Base-by-base conservation (phyloP, 176 grass and related monocot genomes). In the Otatea glauca region DNA sequence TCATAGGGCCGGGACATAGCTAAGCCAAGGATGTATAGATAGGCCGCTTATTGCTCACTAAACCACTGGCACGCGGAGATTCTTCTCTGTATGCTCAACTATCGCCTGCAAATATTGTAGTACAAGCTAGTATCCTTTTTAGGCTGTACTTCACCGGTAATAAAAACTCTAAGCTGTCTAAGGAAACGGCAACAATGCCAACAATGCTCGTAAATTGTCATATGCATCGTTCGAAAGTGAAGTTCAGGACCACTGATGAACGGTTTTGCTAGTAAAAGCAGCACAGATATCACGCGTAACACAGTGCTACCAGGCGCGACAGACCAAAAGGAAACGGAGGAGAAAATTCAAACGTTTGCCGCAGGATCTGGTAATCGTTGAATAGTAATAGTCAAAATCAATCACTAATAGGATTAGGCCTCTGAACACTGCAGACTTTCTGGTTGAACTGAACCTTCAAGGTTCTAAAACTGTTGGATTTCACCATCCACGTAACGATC, bases 1-100 rank as follows among this genome's bases (percentile, higher is more conserved):
- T 14, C 62, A 35, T 65, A 4, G 62, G 60, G 2, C 27, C 2
- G 14, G 62, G 62, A 65, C 62, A 65, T 34, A 34, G 5, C 27
- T 65, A 65, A 63, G 24, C 24, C 10, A 15, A 63, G 24, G 56
- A 70, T 34, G 48, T 56, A 42, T 34, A 7, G 15, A 38, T 25
- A 87, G 53, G 24, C 77, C 39, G 27, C 66, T 70, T 87, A 72
- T 61, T 55, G 78, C 78, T 72, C 86, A 76, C 78, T 77, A 77
- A 77, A 75, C 45, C 78, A 50, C 58, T 82, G 63, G 23, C 20
- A 54, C 18, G 61, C 25, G 71, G 53, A 77, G 64, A 71, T 64
- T 88, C 73, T 83, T 64, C 79, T 83, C 53, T 83, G 47, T 42
- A 77, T 77, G 5, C 79, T 76, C 71, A 61, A 47, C 70, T 76